Evolutionary conservation across 208 protist genomes (phyloP), one percentile per base, ranked within the genome.

Genomic region (Crithidia fasciculata): DNA sequence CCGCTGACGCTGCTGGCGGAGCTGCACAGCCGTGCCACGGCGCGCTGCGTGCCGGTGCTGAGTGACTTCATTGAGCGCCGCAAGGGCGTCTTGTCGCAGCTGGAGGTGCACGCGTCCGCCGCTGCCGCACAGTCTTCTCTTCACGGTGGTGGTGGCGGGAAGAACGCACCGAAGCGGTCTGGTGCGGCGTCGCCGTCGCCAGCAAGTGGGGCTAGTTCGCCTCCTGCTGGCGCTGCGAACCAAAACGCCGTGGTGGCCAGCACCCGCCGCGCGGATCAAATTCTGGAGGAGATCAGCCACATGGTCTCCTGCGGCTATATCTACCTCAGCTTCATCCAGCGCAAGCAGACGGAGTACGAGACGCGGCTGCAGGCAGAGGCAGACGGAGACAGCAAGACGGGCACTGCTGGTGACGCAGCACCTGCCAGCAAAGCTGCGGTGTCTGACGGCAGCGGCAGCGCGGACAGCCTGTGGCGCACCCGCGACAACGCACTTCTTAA

Each of bases 221-320:
- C 50, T 13, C 54, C 45, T 13, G 28, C 61, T 36, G 64, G 41
- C 9, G 60, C 63, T 52, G n/a, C 12, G 15, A 52, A 75, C 39
- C 60, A 61, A 39, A 72, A 70, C 52, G 72, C 64, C 13, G 57
- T 76, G 39, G 69, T 81, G 0, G 74, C 80, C 37, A 89, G 87
- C 58, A 82, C 89, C 47, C 89, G 91, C 8, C 87, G 80, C 7
- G 85, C 82, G 0, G 91, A 96, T 82, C 83, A 93, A 78, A 85
- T 88, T 55, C 72, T 96, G 19, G 91, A 96, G 71, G 91, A 96
- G 66, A 94, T 93, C 77, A 83, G 82, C 47, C 91, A 96, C 74
- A 79, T 96, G 28, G 89, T 93, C 5, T 93, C 89, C n/a, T 96
- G 91, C 76, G 92, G 87, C 53, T 83, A 93, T 68, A 65, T 94